A percentile compares a stretch with the other conserved stretches of the same genome.
Evolutionary conservation across 75 land plant genomes (phyloP).

Genomic region (Ceratopteris richardii): DNA sequence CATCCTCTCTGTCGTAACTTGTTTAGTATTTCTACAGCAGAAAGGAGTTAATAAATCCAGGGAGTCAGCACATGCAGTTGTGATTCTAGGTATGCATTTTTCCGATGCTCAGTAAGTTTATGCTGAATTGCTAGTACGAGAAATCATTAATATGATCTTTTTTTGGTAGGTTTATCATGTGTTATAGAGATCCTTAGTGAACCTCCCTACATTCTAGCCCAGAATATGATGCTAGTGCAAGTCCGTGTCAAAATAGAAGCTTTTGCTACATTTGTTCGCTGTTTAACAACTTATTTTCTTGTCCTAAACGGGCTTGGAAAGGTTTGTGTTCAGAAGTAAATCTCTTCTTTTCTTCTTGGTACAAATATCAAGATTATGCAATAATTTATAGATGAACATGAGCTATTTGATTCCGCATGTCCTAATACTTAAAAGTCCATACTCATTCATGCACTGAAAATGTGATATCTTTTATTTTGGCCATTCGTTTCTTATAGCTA

Average conservation of each 20-base stretch:
- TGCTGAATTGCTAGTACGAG: background rate
- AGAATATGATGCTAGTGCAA: conserved; percentile 60
- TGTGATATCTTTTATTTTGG: too few species aligned
- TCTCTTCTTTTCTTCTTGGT: too few species aligned
- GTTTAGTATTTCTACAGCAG: conserved; percentile 53
- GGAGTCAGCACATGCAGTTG: conserved; percentile 58
- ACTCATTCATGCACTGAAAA: too few species aligned
- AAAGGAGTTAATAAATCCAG: conserved; percentile 43
- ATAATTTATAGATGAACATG: too few species aligned
- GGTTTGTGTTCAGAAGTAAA: conserved; percentile 24
- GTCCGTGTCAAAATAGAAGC: conserved; percentile 67
- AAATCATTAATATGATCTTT: background rate
- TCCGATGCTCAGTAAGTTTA: background rate
- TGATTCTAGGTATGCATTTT: conserved; percentile 56
- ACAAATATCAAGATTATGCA: too few species aligned
- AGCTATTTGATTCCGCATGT: too few species aligned
- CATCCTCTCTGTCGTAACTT: conserved; percentile 39
- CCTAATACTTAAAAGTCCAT: too few species aligned
- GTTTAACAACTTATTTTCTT: conserved; percentile 53
- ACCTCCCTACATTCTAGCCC: conserved; percentile 83
- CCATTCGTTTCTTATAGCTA: too few species aligned
- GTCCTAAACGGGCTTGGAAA: conserved; percentile 33
- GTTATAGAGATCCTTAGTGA: conserved; percentile 78
- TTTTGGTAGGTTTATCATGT: conserved; percentile 63
- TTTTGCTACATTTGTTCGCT: conserved; percentile 67